A percentile compares a stretch with the other conserved stretches of the same genome.
Evolutionary conservation across 768 basidiomycete genomes (phyloP).

Genomic region (Psilocybe azurescens): DNA sequence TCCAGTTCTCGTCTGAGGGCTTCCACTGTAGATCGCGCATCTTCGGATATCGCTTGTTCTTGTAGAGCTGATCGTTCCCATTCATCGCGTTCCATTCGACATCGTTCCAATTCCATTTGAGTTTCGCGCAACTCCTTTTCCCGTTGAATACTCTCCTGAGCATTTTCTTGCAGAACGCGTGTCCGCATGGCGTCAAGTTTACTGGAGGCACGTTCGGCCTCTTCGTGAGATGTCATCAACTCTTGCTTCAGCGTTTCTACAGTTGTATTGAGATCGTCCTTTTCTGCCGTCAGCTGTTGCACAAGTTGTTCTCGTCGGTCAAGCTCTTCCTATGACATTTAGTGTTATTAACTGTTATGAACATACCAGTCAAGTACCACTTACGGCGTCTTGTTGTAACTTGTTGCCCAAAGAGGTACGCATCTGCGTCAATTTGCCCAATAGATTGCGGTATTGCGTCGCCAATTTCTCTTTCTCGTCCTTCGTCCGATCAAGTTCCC

Average conservation of each 20-base stretch:
- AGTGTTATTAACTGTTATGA: conserved; percentile 2
- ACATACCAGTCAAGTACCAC: conserved; percentile 19
- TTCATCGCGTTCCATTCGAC: conserved; percentile 77
- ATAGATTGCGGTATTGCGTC: conserved; percentile 82
- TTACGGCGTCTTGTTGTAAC: conserved; percentile 93
- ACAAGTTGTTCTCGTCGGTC: conserved; percentile 89
- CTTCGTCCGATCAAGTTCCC: conserved; percentile 74
- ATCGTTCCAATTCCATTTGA: conserved; percentile 86
- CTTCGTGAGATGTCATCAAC: conserved; percentile 75
- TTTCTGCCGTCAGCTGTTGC: conserved; percentile 77
- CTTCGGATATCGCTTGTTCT: conserved; percentile 78
- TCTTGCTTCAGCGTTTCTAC: conserved; percentile 84
- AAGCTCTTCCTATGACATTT: conserved; percentile 86
- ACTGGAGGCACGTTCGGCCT: conserved; percentile 68
- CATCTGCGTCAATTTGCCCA: conserved; percentile 93
- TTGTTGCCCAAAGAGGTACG: conserved; percentile 92
- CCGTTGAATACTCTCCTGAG: conserved; percentile 71
- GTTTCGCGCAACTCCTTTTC: conserved; percentile 84
- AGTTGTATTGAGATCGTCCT: conserved; percentile 72
- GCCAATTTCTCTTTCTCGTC: conserved; percentile 91
- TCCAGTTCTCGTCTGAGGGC: conserved; percentile 68
- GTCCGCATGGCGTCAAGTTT: conserved; percentile 75
- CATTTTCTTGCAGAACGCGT: conserved; percentile 66
- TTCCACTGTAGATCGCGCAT: conserved; percentile 62
- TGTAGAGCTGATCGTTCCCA: conserved; percentile 55